Evolutionary conservation across 306 rosid genomes (phyloP).

Genomic region (Benincasa hispida): DNA sequence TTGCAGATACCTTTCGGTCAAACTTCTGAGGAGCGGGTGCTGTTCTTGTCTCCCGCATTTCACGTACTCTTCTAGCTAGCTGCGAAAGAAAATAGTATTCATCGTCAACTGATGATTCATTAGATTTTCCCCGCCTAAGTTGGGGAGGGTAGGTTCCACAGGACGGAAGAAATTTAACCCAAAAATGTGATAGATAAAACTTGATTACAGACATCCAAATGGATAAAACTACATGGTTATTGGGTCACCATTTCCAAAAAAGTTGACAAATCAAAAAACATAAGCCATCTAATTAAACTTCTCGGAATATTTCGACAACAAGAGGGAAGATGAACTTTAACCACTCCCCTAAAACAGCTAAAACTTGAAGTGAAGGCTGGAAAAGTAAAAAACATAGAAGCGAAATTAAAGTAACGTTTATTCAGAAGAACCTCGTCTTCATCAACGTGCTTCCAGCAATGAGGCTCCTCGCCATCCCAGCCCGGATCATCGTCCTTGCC

Average conservation of each 20-base stretch:
- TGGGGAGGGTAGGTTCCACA: not conserved
- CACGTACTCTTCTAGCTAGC: slow-evolving; percentile 98
- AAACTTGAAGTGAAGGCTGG: not conserved
- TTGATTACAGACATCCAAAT: not conserved
- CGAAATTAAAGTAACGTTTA: not conserved
- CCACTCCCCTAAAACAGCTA: not conserved
- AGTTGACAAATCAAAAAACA: not conserved
- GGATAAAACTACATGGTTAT: not conserved
- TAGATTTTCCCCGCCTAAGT: not conserved
- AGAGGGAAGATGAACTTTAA: not conserved
- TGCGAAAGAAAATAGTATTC: slow-evolving; percentile 30
- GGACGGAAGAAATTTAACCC: not conserved
- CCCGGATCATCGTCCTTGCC: slow-evolving; percentile 40
- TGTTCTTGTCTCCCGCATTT: slow-evolving; percentile 86
- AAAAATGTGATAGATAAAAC: not conserved
- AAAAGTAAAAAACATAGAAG: not conserved
- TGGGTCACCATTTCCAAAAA: not conserved
- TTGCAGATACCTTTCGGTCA: slow-evolving; percentile 40
- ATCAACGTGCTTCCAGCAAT: slow-evolving; percentile 77
- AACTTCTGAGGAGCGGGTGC: slow-evolving; percentile 80
- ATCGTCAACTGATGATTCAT: not conserved
- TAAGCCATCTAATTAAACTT: not conserved
- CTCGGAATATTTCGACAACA: not conserved
- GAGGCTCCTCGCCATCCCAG: slow-evolving; percentile 96
- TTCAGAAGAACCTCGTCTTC: slow-evolving; percentile 65